Evolutionary conservation across 495 filamentous ascomycete species (phyloP), one percentile per base, ranked within the genome.

Genomic region (Aspergillus sparsus): DNA sequence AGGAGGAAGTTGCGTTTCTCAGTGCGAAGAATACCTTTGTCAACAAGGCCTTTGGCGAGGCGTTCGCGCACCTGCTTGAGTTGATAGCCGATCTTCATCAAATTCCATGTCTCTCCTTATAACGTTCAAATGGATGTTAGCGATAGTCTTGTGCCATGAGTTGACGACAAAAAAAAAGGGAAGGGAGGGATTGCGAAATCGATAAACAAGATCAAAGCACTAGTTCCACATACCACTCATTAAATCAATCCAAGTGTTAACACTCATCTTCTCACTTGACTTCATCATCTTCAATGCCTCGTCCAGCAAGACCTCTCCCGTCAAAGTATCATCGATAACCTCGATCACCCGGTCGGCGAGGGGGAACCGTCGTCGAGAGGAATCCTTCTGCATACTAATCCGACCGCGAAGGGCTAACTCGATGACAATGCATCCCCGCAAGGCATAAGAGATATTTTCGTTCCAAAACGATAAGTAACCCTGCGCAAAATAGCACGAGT

Each of bases 201-300:
- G 6, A 53, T 36, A 41, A 41, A 41, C 2, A 31, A n/a, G 31
- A 27, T 59, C 15, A 49, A 42, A 37, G 32, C n/a, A 53, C 45
- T 46, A 39, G 49, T n/a, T 39, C 44, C 55, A 63, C 83, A 54
- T 88, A 97, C 94, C 94, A 67, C 91, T 96, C 91, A 98, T 90
- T 60, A 98, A 80, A 71, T 98, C 94, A 73, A 98, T 97, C 94
- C 94, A 98, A 39, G 90, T 89, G 77, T 88, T 92, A 53, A 98
- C 95, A 73, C 94, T 98, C 94, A 98, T 98, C 83, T 96, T 96
- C 82, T 98, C 94, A 72, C 92, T 96, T 62, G 87, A 86, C 80
- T 98, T 98, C 93, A 98, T 98, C 93, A 98, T 96, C 82, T 98
- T 98, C 71, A 98, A 81, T 60, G 94, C 90, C 81, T 98, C 94